Percentiles rank a stretch among this genome's conserved stretches.
Conservation (phyloP, 1,284 basidiomycete species). For the Rhodotorula sp. region DNA sequence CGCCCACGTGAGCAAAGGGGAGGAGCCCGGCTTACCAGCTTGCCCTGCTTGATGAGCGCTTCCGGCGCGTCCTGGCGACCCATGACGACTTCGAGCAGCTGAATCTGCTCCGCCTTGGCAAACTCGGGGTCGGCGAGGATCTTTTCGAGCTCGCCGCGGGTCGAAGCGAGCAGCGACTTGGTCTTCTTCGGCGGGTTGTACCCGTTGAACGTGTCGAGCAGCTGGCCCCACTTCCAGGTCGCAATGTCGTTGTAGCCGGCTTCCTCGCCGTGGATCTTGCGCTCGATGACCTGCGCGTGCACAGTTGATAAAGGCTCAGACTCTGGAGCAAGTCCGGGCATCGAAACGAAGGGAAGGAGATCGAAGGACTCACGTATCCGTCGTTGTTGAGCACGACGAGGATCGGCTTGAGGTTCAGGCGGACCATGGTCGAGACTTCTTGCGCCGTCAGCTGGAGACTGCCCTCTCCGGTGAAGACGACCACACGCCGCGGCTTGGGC, state of each 20-base stretch:
- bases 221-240: constrained; percentile 48
- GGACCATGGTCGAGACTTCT: constrained; percentile 69
- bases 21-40: constrained; percentile 47
- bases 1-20: neutral
- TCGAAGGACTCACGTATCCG: constrained; percentile 59
- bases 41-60: constrained; percentile 58
- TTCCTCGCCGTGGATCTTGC: constrained; percentile 66
- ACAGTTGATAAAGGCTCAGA: neutral
- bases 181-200: constrained; percentile 55
- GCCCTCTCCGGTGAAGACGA: constrained; percentile 82
- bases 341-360: neutral
- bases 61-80: constrained; percentile 67
- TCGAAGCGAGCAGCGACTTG: constrained; percentile 62
- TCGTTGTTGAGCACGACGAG: constrained; percentile 85
- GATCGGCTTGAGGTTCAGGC: constrained; percentile 66
- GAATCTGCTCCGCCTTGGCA: constrained; percentile 61
- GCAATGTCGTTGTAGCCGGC: constrained; percentile 53
- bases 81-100: constrained; percentile 78
- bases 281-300: constrained; percentile 64
- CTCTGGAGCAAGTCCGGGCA: too few relatives aligned
- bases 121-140: constrained; percentile 64
- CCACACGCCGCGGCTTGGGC: constrained; percentile 58
- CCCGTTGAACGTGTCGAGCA: constrained; percentile 46
- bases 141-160: constrained; percentile 62
- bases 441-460: constrained; percentile 55